phyloP scores from a whole-genome alignment of 345 rosid species.

The Ricinus communis region DNA sequence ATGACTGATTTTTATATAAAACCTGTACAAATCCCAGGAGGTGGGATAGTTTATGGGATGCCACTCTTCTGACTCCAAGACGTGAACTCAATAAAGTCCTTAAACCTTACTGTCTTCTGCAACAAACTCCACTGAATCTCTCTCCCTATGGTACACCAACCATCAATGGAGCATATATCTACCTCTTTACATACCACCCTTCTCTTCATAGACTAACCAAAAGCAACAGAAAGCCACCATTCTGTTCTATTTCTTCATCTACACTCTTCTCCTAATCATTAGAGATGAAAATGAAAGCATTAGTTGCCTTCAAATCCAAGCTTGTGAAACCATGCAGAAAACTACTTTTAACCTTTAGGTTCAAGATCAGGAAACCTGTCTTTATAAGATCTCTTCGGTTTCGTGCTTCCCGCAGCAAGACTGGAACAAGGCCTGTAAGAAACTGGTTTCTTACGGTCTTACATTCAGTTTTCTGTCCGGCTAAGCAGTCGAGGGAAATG shows the following conservation, averaged over 20 bases:
- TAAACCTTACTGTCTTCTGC: background rate
- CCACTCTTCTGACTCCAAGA: conserved; percentile 6
- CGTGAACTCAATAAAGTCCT: conserved; percentile 16
- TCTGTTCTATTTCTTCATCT: conserved; percentile 22
- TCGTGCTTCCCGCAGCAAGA: conserved; percentile 24
- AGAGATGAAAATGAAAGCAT: conserved; percentile 51
- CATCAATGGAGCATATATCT: background rate
- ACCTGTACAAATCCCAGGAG: too few species aligned
- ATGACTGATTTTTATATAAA: too few species aligned
- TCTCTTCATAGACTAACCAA: background rate
- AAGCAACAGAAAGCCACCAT: conserved; percentile 20
- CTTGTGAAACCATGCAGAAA: conserved; percentile 53
- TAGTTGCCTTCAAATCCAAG: conserved; percentile 57
- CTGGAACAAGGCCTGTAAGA: conserved; percentile 22
- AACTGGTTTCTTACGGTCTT: conserved; percentile 6
- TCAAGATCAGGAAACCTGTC: conserved; percentile 52
- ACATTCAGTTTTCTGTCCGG: conserved; percentile 32
- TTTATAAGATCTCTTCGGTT: conserved; percentile 40
- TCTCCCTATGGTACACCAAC: conserved; percentile 20
- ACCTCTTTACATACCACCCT: background rate
- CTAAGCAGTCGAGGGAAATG: conserved; percentile 34
- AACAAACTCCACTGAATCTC: conserved; percentile 3
- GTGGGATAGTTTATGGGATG: background rate
- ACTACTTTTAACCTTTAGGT: conserved; percentile 41
- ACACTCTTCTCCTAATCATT: conserved; percentile 21